Percentiles rank a stretch among this genome's conserved stretches.
phyloP scores from a whole-genome alignment of 768 basidiomycete genomes.

The Phanerochaete sordida region DNA sequence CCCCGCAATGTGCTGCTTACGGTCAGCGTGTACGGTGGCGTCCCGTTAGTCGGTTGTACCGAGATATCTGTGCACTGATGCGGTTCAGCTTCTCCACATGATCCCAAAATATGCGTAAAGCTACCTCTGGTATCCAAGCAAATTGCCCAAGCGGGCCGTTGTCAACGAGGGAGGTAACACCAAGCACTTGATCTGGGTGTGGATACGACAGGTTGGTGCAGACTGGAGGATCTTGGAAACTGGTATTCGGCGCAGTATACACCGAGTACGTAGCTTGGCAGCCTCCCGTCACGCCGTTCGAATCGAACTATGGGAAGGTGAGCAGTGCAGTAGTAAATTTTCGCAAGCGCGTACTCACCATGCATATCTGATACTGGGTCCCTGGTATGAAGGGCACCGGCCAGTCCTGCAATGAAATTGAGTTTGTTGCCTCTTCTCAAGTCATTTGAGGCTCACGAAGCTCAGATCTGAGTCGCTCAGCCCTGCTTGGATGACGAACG shows the following conservation, averaged over 20 bases:
- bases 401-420: conserved; percentile 43
- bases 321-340: not conserved
- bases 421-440: not conserved
- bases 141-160: conserved; percentile 54
- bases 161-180: conserved; percentile 39
- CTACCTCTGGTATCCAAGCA: conserved; percentile 56
- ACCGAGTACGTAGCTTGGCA: conserved; percentile 59
- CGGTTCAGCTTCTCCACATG: not conserved
- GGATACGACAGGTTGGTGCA: conserved; percentile 49
- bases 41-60: conserved; percentile 51
- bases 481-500: conserved; percentile 50
- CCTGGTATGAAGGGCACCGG: conserved; percentile 56
- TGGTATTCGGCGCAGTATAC: conserved; percentile 35
- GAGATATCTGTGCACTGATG: conserved; percentile 55
- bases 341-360: conserved; percentile 35
- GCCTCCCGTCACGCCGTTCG: conserved; percentile 54
- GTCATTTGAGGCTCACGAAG: conserved; percentile 36
- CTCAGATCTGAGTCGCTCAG: conserved; percentile 26
- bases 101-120: not conserved
- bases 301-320: conserved; percentile 43
- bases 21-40: conserved; percentile 55
- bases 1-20: conserved; percentile 29
- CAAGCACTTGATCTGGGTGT: conserved; percentile 33
- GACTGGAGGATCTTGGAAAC: conserved; percentile 31
- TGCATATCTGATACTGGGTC: conserved; percentile 67